Conservation (phyloP, 257 asterid species). For the Solanum habrochaites region DNA sequence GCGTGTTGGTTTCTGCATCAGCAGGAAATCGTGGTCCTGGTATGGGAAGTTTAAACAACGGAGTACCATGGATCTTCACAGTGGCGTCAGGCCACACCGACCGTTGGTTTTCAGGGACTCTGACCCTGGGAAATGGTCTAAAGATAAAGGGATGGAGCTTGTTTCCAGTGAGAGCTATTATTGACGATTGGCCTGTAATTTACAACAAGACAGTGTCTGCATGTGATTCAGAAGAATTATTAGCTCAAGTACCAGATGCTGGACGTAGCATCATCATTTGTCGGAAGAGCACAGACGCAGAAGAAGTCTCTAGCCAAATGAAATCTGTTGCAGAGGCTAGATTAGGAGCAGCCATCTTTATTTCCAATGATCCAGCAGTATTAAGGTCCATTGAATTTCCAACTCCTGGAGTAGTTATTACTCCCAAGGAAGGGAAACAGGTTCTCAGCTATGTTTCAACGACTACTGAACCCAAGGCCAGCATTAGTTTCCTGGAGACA, state of each 20-base stretch:
- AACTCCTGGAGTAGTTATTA: conserved; percentile 13
- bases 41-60: conserved; percentile 19
- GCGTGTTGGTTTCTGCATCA: conserved; percentile 21
- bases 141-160: conserved; percentile 16
- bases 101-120: conserved; percentile 15
- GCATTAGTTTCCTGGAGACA: conserved; percentile 23
- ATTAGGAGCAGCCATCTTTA: conserved; percentile 14
- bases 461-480: neutral
- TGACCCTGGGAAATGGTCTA: conserved; percentile 19
- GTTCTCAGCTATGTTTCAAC: conserved; percentile 13
- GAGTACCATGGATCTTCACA: conserved; percentile 33
- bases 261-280: conserved; percentile 11
- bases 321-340: neutral
- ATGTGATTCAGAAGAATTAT: conserved; percentile 5
- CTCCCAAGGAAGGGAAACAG: neutral
- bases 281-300: neutral
- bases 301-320: neutral
- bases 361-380: neutral
- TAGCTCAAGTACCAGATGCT: neutral
- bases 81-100: conserved; percentile 23
- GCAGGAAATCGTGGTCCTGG: conserved; percentile 12
- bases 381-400: conserved; percentile 1
- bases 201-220: conserved; percentile 18
- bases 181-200: conserved; percentile 7
- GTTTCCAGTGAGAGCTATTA: conserved; percentile 22